phyloP scores from a whole-genome alignment of 345 rosid species.

The Salix arbutifolia region DNA sequence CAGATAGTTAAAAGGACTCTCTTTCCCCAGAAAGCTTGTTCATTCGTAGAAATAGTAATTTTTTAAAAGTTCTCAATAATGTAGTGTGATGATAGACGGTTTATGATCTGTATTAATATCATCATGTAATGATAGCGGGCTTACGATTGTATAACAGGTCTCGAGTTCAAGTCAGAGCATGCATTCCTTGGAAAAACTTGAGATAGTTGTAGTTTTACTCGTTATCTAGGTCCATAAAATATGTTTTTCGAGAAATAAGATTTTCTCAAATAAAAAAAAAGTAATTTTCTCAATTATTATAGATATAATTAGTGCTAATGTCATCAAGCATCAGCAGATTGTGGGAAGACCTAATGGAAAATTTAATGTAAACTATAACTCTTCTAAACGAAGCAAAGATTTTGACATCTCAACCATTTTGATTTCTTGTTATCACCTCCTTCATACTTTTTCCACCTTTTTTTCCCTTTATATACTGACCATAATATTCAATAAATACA shows the following conservation, averaged over 20 bases:
- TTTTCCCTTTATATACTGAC: not conserved
- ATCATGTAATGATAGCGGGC: too few relatives aligned
- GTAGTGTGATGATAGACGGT: fast-evolving
- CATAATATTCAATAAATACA: not conserved
- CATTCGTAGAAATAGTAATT: too few relatives aligned
- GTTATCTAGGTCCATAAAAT: fast-evolving
- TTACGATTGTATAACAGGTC: too few relatives aligned
- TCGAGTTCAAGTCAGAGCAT: too few relatives aligned
- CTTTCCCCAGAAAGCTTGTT: too few relatives aligned
- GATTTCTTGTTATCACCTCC: constrained; percentile 16
- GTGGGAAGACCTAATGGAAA: constrained; percentile 15
- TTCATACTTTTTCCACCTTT: not conserved
- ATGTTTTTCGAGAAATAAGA: too few relatives aligned
- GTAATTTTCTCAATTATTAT: too few relatives aligned
- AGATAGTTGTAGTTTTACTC: too few relatives aligned
- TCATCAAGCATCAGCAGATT: constrained; percentile 33
- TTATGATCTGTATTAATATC: too few relatives aligned
- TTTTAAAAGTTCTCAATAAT: too few relatives aligned
- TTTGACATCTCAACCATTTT: constrained; percentile 54
- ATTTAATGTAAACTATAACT: constrained; percentile 6
- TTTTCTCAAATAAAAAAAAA: too few relatives aligned
- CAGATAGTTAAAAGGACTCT: too few relatives aligned
- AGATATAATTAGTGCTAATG: not conserved
- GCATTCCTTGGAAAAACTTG: fast-evolving
- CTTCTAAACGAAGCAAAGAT: constrained; percentile 34